Percentiles rank a stretch among this genome's conserved stretches.
Evolutionary conservation across 2,329 filamentous ascomycete genomes (phyloP).

Genomic region (Metarhizium sp.): DNA sequence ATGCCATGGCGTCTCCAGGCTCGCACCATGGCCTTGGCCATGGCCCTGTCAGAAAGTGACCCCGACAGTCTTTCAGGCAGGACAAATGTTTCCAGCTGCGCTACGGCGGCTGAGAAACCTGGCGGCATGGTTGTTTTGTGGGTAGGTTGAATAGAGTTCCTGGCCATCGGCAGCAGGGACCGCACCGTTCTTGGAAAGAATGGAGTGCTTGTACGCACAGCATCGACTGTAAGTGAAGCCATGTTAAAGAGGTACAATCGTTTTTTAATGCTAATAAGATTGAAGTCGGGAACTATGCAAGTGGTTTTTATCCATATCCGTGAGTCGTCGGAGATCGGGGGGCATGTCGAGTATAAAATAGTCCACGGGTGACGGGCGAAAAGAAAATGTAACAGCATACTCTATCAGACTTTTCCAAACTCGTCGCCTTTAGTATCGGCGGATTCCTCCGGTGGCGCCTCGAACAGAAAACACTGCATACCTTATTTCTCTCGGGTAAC

Average conservation of each 20-base stretch:
- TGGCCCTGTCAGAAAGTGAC: constrained; percentile 20
- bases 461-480: not conserved
- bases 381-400: not conserved
- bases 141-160: not conserved
- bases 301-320: not conserved
- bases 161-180: not conserved
- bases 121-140: constrained; percentile 14
- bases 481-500: not conserved
- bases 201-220: not conserved
- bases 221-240: not conserved
- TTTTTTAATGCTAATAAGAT: not conserved
- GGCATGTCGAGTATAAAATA: not conserved
- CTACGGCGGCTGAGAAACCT: constrained; percentile 15
- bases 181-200: not conserved
- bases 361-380: not conserved
- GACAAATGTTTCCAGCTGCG: constrained; percentile 30
- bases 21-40: constrained; percentile 30
- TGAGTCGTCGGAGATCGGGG: not conserved
- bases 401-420: not conserved
- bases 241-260: not conserved
- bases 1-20: constrained; percentile 37
- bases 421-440: not conserved
- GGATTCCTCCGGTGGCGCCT: not conserved
- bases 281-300: not conserved
- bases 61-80: constrained; percentile 28